These are phyloP conservation scores for Scenedesmus sp. DNA, from an alignment of 163 green algal genomes.

Conservation along the genomic window DNA sequence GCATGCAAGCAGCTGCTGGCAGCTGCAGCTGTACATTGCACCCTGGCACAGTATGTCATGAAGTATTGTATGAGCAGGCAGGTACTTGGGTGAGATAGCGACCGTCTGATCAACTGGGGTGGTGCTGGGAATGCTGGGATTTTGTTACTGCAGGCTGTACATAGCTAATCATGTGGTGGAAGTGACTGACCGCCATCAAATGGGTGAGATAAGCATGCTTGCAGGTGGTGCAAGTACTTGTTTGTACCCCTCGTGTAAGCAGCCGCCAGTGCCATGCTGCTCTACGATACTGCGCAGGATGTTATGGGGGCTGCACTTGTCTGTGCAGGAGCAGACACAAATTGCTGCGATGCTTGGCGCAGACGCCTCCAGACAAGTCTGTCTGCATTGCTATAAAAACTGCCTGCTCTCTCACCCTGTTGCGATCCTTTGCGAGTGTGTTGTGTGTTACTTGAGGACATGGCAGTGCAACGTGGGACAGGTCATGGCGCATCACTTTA, in stretches of 20 bases:
- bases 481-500: too few species aligned
- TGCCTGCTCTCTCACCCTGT: too few species aligned
- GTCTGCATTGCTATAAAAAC: too few species aligned
- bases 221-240: too few species aligned
- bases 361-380: too few species aligned
- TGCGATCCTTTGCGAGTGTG: too few species aligned
- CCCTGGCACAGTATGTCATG: background rate
- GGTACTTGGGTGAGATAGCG: background rate
- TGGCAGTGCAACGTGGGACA: too few species aligned
- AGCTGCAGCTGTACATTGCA: background rate
- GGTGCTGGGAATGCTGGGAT: background rate
- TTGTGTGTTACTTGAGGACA: too few species aligned
- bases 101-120: background rate
- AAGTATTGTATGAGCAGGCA: background rate
- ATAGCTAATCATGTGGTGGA: background rate
- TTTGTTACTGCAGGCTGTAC: background rate
- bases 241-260: background rate
- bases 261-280: background rate
- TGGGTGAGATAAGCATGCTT: background rate
- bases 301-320: too few species aligned
- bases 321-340: too few species aligned
- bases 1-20: background rate
- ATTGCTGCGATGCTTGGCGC: too few species aligned
- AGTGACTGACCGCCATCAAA: background rate
- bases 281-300: too few species aligned